Evolutionary conservation across 1,139 yeast genomes (phyloP).

Genomic region (Wickerhamiella infanticola): DNA sequence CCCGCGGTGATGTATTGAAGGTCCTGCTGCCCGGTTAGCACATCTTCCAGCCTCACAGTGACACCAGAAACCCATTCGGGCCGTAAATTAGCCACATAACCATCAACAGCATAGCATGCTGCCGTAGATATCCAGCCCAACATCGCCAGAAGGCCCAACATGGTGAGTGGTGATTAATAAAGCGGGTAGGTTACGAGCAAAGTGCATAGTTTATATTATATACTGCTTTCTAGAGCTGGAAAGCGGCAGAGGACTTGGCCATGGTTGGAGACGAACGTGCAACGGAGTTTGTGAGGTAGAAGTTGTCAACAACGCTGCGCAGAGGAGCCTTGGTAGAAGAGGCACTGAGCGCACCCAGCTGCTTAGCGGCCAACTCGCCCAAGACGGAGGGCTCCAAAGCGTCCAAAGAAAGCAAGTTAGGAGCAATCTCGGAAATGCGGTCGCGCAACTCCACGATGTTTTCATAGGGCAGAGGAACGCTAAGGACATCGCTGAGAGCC

Average conservation of each 20-base stretch:
- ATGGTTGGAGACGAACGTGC: slow-evolving; percentile 80
- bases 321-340: slow-evolving; percentile 31
- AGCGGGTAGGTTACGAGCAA: too few relatives aligned
- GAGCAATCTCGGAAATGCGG: slow-evolving; percentile 66
- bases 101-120: slow-evolving; percentile 4
- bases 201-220: neutral
- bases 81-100: neutral
- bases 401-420: slow-evolving; percentile 65
- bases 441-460: slow-evolving; percentile 53
- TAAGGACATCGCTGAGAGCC: slow-evolving; percentile 68
- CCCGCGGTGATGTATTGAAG: neutral
- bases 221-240: slow-evolving; percentile 8
- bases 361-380: slow-evolving; percentile 42
- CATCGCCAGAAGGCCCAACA: neutral
- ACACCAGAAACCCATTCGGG: slow-evolving; percentile 7
- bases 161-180: too few relatives aligned
- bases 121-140: neutral
- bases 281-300: slow-evolving; percentile 77
- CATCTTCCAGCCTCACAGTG: slow-evolving; percentile 7
- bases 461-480: slow-evolving; percentile 61
- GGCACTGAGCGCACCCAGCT: slow-evolving; percentile 26
- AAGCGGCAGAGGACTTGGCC: slow-evolving; percentile 52
- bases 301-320: slow-evolving; percentile 54
- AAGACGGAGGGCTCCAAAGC: slow-evolving; percentile 56
- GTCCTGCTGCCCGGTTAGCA: neutral